Base-by-base conservation (phyloP, 495 filamentous ascomycete genomes). In the Lentithecium fluviatile region DNA sequence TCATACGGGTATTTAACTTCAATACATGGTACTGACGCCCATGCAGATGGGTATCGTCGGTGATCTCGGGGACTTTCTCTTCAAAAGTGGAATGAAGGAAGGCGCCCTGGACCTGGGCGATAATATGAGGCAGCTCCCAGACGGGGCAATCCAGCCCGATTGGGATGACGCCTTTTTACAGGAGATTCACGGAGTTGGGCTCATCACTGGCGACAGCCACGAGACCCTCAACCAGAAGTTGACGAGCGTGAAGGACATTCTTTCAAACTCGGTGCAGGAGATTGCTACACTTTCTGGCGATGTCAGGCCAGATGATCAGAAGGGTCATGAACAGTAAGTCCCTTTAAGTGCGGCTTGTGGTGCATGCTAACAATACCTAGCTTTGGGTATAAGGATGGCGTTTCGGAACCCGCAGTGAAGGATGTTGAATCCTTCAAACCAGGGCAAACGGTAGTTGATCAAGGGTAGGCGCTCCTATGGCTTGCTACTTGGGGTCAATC, bases 271-370 rank as follows among this genome's bases (percentile, higher is more conserved):
- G 0, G 71, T 73, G 42, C 58, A 65, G 32, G 65, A 74, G 58
- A 59, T 73, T 6, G 50, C 64, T 21, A 67, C 56, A 11, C 45
- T 70, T 17, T 24, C 56, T 20, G 73, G 73, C 40, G 65, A 74
- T 23, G 65, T 68, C 25, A 58, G 73, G 12, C 73, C 73, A 10
- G 71, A 69, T 15, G 54, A 64, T n/a, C 60, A 71, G 50, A 51
- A 61, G 21, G 73, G 73, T 17, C 72, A 74, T 52, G 73, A 75
- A 57, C 73, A 75, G 73, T 75, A 52, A 62, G 64, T 69, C 42
- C 29, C 23, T 49, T 4, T 5, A 25, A 6, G 4, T 6, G 7
- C 23, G 2, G 6, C 46, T 6, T 49, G 6, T 7, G 19, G 17
- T 23, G 6, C n/a, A 17, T 47, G 26, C 64, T 72, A 48, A 73